Conservation (phyloP, 148 eudicot genomes). For the Rhododendron mucronatum region DNA sequence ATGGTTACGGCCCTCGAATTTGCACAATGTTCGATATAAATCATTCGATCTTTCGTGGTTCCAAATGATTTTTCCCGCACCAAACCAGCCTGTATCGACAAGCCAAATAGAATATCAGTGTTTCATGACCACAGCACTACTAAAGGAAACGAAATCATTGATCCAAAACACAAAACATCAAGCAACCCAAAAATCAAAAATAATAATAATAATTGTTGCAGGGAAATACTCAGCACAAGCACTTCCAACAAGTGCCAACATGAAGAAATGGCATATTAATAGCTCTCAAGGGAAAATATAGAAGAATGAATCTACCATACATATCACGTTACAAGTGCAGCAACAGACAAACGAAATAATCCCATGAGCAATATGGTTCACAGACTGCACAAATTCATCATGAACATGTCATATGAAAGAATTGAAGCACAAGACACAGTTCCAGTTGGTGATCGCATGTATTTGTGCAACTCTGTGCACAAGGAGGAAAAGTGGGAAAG, state of each 20-base stretch:
- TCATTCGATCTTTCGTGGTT: conserved; percentile 91
- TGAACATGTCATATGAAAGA: background rate
- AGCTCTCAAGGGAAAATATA: background rate
- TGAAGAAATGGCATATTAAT: background rate
- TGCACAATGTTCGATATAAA: conserved; percentile 96
- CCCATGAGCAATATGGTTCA: background rate
- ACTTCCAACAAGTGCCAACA: background rate
- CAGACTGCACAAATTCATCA: background rate
- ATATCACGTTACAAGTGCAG: background rate
- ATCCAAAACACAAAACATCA: background rate
- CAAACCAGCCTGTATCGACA: conserved; percentile 71
- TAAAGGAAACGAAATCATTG: background rate
- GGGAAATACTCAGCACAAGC: background rate
- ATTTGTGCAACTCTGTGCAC: background rate
- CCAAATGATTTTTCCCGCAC: conserved; percentile 96
- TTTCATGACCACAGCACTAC: background rate
- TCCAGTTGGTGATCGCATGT: background rate
- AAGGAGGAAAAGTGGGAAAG: background rate
- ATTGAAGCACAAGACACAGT: background rate
- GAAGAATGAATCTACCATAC: background rate
- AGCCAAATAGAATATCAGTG: background rate
- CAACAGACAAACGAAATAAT: background rate
- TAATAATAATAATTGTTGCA: background rate
- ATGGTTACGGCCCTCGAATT: conserved; percentile 94
- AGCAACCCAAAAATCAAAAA: background rate